A percentile compares a stretch with the other conserved stretches of the same genome.
Conservation (phyloP, 2,329 filamentous ascomycete species). For the Apiospora rasikravindrae region DNA sequence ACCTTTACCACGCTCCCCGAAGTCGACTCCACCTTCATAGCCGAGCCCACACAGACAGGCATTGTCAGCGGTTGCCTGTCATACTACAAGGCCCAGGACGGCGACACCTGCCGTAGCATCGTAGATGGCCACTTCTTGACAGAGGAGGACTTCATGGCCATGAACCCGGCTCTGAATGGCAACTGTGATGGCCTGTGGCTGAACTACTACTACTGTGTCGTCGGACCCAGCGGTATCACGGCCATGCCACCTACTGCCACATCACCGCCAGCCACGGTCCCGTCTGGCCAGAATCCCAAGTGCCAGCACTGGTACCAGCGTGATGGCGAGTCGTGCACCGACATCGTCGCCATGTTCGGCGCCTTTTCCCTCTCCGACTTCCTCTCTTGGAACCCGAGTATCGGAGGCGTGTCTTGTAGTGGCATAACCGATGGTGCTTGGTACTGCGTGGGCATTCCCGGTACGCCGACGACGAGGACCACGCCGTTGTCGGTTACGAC, state of each 20-base stretch:
- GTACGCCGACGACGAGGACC: conserved; percentile 28
- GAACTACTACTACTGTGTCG: conserved; percentile 31
- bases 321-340: conserved; percentile 28
- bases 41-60: conserved; percentile 7
- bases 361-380: conserved; percentile 23
- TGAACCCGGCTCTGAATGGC: conserved; percentile 33
- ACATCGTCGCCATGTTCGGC: conserved; percentile 26
- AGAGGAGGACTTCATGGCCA: conserved; percentile 33
- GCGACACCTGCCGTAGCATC: conserved; percentile 24
- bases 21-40: background rate
- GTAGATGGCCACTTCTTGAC: conserved; percentile 25
- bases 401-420: conserved; percentile 1
- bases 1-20: conserved; percentile 16
- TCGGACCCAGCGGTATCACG: conserved; percentile 19
- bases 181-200: conserved; percentile 34
- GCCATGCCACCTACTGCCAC: conserved; percentile 28
- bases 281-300: conserved; percentile 19
- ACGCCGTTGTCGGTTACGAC: background rate
- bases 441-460: conserved; percentile 27
- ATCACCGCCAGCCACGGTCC: conserved; percentile 15
- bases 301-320: conserved; percentile 30
- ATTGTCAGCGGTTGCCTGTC: background rate
- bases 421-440: conserved; percentile 5
- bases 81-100: conserved; percentile 23
- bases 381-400: conserved; percentile 15